Conservation (phyloP, 129 eudicot species). For the Escallonia herrerae region DNA sequence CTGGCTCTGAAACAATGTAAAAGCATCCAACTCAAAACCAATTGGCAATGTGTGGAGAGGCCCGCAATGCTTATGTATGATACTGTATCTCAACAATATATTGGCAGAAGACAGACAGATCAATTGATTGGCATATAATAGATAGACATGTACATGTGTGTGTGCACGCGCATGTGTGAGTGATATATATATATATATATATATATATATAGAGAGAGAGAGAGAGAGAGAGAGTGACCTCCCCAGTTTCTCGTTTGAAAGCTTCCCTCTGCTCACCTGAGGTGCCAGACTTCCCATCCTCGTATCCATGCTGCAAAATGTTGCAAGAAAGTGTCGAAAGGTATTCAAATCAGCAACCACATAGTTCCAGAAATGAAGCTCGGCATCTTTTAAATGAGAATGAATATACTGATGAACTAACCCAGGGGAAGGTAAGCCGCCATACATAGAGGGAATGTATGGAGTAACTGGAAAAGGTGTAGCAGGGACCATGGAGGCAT, state of each 20-base stretch:
- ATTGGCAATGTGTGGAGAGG: too few relatives aligned
- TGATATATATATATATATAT: too few relatives aligned
- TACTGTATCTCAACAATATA: too few relatives aligned
- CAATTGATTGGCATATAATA: too few relatives aligned
- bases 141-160: too few relatives aligned
- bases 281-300: constrained; percentile 43
- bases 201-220: too few relatives aligned
- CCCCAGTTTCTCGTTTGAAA: constrained; percentile 27
- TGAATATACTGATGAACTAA: constrained; percentile 18
- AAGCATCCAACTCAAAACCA: too few relatives aligned
- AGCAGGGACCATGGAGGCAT: constrained; percentile 41
- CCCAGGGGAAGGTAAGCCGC: constrained; percentile 48
- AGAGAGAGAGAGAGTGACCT: constrained; percentile 37
- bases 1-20: too few relatives aligned
- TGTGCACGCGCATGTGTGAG: too few relatives aligned
- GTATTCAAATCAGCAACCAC: not conserved
- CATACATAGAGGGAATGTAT: constrained; percentile 42
- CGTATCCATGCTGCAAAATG: constrained; percentile 34
- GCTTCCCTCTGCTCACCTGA: constrained; percentile 27
- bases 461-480: constrained; percentile 49
- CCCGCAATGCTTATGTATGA: too few relatives aligned
- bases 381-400: not conserved
- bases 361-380: not conserved
- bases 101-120: too few relatives aligned
- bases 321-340: constrained; percentile 7